Evolutionary conservation across 257 asterid species (phyloP).

Genomic region (Anisodus tanguticus): DNA sequence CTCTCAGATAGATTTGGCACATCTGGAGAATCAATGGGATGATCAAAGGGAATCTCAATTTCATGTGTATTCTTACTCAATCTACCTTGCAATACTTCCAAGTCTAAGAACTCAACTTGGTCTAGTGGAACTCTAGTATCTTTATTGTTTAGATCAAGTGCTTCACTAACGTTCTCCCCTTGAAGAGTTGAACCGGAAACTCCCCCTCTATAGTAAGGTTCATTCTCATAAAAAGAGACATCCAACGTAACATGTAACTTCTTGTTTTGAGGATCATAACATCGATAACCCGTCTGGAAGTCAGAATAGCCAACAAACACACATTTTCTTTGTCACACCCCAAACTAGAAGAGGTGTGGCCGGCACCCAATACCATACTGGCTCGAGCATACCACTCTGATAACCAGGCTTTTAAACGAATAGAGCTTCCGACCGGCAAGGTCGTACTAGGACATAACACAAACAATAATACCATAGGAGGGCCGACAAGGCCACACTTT

Average conservation of each 20-base stretch:
- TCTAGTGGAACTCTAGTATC: neutral
- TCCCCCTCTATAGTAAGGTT: constrained; percentile 6
- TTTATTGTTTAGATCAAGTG: neutral
- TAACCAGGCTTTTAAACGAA: no score
- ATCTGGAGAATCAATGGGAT: neutral
- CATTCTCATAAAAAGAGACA: neutral
- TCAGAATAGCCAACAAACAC: constrained; percentile 33
- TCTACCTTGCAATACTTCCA: neutral
- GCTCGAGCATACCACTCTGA: no score
- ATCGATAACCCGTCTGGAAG: constrained; percentile 30
- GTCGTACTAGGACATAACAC: no score
- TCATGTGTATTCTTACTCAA: neutral
- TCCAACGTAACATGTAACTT: constrained; percentile 27
- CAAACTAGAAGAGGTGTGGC: no score
- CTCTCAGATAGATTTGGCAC: no score
- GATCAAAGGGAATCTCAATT: neutral
- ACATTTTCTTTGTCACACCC: neutral
- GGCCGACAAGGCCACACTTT: no score
- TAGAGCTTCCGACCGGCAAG: no score
- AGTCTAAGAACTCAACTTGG: neutral
- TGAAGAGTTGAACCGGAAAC: neutral
- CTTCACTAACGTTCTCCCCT: neutral
- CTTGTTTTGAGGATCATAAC: constrained; percentile 25
- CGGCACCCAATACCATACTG: no score
- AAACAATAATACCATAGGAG: no score